Evolutionary conservation across 2,329 filamentous ascomycete genomes (phyloP).

Genomic region (Chrysosporium queenslandicum): DNA sequence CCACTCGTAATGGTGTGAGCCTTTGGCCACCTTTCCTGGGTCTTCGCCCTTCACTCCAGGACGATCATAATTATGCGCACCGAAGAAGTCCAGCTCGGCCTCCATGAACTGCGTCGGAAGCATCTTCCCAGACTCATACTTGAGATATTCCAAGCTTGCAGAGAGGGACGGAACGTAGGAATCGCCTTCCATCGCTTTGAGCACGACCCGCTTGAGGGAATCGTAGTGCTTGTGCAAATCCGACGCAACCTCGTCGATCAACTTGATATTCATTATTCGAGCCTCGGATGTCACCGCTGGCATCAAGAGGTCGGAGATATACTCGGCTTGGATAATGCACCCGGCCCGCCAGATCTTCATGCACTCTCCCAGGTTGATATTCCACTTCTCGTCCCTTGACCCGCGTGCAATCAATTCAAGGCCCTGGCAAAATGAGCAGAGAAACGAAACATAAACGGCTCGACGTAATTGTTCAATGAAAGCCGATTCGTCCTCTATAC

Average conservation of each 20-base stretch:
- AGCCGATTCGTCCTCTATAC: conserved; percentile 27
- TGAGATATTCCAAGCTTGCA: conserved; percentile 56
- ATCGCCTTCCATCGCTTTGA: conserved; percentile 47
- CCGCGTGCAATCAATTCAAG: conserved; percentile 53
- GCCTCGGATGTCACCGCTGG: conserved; percentile 23
- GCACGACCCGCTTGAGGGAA: conserved; percentile 47
- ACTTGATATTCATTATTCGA: conserved; percentile 30
- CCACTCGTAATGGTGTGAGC: conserved; percentile 57
- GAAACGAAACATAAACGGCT: conserved; percentile 53
- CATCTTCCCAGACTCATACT: conserved; percentile 50
- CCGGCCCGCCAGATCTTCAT: conserved; percentile 56
- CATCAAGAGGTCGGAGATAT: conserved; percentile 51
- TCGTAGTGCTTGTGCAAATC: conserved; percentile 46
- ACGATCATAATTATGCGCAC: conserved; percentile 54
- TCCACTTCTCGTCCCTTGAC: conserved; percentile 51
- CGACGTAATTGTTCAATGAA: conserved; percentile 51
- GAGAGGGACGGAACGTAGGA: conserved; percentile 52
- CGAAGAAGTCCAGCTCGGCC: conserved; percentile 62
- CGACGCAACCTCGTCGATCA: conserved; percentile 39
- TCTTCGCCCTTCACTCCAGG: conserved; percentile 43
- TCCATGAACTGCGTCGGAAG: conserved; percentile 61
- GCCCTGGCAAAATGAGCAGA: conserved; percentile 56
- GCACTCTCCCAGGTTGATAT: conserved; percentile 33
- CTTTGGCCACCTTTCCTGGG: conserved; percentile 44
- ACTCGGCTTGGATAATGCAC: conserved; percentile 60